Conservation (phyloP, 2,329 filamentous ascomycete species). For the Aspergillus neoniger region DNA sequence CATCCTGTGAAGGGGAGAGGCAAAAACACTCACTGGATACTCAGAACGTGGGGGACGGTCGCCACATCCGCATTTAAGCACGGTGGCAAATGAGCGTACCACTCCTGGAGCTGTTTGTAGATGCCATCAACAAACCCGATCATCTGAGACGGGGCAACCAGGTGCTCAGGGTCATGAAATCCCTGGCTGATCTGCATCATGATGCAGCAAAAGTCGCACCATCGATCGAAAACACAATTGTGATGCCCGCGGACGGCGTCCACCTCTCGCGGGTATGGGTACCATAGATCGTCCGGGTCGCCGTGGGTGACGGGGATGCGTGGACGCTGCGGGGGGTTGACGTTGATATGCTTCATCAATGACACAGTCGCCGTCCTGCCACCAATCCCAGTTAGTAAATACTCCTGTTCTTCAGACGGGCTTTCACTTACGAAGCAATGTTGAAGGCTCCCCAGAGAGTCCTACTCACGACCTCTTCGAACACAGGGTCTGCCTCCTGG, state of each 20-base stretch:
- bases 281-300: constrained; percentile 22
- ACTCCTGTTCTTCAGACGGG: too few species aligned
- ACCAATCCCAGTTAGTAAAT: not conserved
- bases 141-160: constrained; percentile 14
- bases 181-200: constrained; percentile 21
- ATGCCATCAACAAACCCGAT: constrained; percentile 18
- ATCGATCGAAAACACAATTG: constrained; percentile 28
- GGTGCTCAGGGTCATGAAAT: constrained; percentile 21
- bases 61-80: constrained; percentile 27
- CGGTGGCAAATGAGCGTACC: constrained; percentile 28
- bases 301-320: constrained; percentile 19
- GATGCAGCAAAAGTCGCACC: constrained; percentile 27
- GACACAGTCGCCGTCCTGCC: constrained; percentile 21
- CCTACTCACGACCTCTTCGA: constrained; percentile 21
- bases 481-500: constrained; percentile 7
- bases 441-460: constrained; percentile 25
- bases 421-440: constrained; percentile 17
- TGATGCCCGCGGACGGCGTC: constrained; percentile 23
- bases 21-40: constrained; percentile 29
- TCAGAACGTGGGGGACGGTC: constrained; percentile 28
- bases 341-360: constrained; percentile 24
- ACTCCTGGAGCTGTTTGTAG: constrained; percentile 25
- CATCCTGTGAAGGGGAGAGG: not conserved
- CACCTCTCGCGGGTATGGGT: constrained; percentile 26
- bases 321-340: constrained; percentile 16